Evolutionary conservation across 768 basidiomycete species (phyloP).

Genomic region (Favolaschia claudopus): DNA sequence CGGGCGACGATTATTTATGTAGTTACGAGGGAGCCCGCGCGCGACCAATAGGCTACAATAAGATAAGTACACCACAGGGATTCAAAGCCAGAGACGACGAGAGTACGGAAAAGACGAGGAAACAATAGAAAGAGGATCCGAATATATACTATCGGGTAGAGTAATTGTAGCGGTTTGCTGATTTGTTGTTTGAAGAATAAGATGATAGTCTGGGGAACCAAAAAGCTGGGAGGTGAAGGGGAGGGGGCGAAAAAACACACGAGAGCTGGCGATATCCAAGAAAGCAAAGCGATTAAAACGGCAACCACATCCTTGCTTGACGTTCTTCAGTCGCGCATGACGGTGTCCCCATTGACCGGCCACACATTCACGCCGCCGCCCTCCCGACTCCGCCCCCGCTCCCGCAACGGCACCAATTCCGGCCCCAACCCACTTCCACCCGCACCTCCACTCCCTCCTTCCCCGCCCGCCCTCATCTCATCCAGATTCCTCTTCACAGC

Average conservation of each 20-base stretch:
- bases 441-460: conserved; percentile 3
- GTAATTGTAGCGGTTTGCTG: too few relatives aligned
- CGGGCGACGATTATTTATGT: background rate
- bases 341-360: conserved; percentile 14
- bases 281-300: background rate
- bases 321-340: conserved; percentile 11
- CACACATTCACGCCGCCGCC: conserved; percentile 11
- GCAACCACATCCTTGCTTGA: background rate
- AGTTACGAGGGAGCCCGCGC: background rate
- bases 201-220: too few relatives aligned
- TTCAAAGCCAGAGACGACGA: background rate
- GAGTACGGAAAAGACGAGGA: background rate
- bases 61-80: conserved; percentile 1
- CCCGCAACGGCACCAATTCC: conserved; percentile 20
- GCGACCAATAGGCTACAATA: conserved; percentile 19
- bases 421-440: conserved; percentile 1
- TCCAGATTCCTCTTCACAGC: conserved; percentile 79
- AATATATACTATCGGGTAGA: too few relatives aligned
- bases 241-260: background rate
- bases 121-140: background rate
- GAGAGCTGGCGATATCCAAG: background rate
- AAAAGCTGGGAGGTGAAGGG: too few relatives aligned
- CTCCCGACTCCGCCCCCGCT: conserved; percentile 14
- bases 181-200: too few relatives aligned
- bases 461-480: conserved; percentile 60